These are phyloP conservation scores for Bolboschoenoplectus hybrid DNA, from an alignment of 202 grass and related monocot species.

Conservation along the genomic window DNA sequence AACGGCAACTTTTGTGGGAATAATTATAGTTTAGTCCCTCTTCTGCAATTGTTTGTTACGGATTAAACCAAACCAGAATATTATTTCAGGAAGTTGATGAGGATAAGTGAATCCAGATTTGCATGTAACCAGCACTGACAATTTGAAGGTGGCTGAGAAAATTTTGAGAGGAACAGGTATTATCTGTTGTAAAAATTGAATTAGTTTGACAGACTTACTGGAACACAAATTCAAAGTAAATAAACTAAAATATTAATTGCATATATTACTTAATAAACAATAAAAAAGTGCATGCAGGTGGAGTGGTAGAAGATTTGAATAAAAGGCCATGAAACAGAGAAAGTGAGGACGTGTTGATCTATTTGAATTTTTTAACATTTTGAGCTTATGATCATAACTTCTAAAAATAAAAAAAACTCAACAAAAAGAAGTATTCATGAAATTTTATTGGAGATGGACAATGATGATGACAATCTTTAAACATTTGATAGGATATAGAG, in stretches of 20 bases:
- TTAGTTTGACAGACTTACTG: neutral
- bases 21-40: neutral
- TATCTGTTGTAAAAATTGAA: neutral
- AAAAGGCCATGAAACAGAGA: slow-evolving; percentile 5
- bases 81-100: neutral
- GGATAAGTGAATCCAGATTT: neutral
- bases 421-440: neutral
- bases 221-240: neutral
- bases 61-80: slow-evolving; percentile 4
- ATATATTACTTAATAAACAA: neutral
- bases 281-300: neutral
- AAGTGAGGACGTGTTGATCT: neutral
- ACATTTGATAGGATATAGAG: neutral
- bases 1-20: neutral
- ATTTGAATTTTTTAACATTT: neutral
- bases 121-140: neutral
- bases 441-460: neutral
- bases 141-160: neutral
- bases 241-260: no score
- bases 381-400: neutral
- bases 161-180: neutral
- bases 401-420: neutral
- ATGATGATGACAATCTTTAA: neutral
- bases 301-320: neutral
- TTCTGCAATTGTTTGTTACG: neutral